A percentile compares a stretch with the other conserved stretches of the same genome.
phyloP scores from a whole-genome alignment of 1,139 yeast species.

The Magnusiomyces ingens region DNA sequence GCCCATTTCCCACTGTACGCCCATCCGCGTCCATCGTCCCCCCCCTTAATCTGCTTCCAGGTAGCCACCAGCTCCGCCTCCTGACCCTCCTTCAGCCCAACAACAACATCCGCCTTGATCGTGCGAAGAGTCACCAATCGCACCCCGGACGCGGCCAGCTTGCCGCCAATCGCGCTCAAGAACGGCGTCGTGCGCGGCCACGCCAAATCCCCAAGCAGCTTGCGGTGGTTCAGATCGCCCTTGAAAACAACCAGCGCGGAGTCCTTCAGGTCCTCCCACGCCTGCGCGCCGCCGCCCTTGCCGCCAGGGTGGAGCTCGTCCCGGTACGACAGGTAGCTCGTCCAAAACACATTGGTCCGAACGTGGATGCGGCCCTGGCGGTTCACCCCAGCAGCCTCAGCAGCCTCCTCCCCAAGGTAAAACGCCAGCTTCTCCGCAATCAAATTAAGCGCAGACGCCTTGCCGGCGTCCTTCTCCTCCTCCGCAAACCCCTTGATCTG shows the following conservation, averaged over 20 bases:
- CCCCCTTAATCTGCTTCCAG: constrained; percentile 39
- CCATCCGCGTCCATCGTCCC: constrained; percentile 50
- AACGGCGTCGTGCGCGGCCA: constrained; percentile 86
- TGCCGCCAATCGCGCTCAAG: constrained; percentile 53
- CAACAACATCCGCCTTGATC: constrained; percentile 95
- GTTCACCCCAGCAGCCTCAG: too few species aligned
- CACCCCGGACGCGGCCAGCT: constrained; percentile 52
- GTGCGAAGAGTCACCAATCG: constrained; percentile 76
- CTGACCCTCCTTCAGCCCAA: constrained; percentile 64
- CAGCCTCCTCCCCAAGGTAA: constrained; percentile 34
- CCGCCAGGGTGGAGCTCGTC: constrained; percentile 48
- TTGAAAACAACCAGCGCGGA: constrained; percentile 77
- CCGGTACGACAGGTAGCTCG: constrained; percentile 65
- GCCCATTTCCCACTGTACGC: constrained; percentile 89
- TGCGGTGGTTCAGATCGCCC: constrained; percentile 94
- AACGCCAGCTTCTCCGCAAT: constrained; percentile 46
- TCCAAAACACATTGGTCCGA: constrained; percentile 78
- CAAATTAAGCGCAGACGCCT: constrained; percentile 34
- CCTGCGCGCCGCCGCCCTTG: constrained; percentile 49
- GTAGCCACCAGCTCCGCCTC: constrained; percentile 57
- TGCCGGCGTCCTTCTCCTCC: constrained; percentile 13
- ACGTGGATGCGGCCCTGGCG: constrained; percentile 46
- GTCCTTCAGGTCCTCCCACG: constrained; percentile 46
- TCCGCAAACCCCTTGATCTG: constrained; percentile 6
- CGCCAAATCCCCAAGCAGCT: constrained; percentile 79